Evolutionary conservation across 164 flowering plant species (phyloP).

Genomic region (Brasenia schreberi): DNA sequence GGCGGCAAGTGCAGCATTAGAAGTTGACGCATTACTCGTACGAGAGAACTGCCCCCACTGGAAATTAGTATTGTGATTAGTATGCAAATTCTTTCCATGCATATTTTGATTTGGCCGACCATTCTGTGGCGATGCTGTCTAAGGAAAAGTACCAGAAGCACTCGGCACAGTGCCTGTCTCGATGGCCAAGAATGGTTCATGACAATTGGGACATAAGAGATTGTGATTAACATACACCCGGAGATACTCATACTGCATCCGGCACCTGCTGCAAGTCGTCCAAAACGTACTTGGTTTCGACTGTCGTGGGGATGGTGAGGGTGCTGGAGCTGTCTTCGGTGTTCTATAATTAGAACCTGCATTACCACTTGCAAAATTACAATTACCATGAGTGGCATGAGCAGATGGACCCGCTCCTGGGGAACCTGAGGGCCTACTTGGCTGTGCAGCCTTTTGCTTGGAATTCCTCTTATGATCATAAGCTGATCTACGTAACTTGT

Average conservation of each 20-base stretch:
- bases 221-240: slow-evolving; percentile 52
- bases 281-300: slow-evolving; percentile 46
- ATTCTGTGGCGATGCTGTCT: slow-evolving; percentile 27
- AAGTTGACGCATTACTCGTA: slow-evolving; percentile 20
- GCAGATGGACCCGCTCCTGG: slow-evolving; percentile 20
- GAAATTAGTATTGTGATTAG: slow-evolving; percentile 20
- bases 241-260: slow-evolving; percentile 71
- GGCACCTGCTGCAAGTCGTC: slow-evolving; percentile 67
- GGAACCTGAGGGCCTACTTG: not conserved
- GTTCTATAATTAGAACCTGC: not conserved
- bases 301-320: slow-evolving; percentile 20
- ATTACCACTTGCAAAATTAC: not conserved
- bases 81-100: slow-evolving; percentile 12
- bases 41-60: slow-evolving; percentile 51
- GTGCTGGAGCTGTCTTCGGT: slow-evolving; percentile 4
- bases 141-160: slow-evolving; percentile 18
- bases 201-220: slow-evolving; percentile 65
- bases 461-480: slow-evolving; percentile 51
- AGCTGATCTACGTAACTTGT: slow-evolving; percentile 41
- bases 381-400: slow-evolving; percentile 16
- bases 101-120: slow-evolving; percentile 9
- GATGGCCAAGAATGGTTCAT: slow-evolving; percentile 53
- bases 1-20: slow-evolving; percentile 53
- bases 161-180: slow-evolving; percentile 41
- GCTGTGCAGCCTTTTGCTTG: slow-evolving; percentile 23